Percentiles rank a stretch among this genome's conserved stretches.
Conservation (phyloP, 1,284 basidiomycete genomes). For the Takashimella koratensis region DNA sequence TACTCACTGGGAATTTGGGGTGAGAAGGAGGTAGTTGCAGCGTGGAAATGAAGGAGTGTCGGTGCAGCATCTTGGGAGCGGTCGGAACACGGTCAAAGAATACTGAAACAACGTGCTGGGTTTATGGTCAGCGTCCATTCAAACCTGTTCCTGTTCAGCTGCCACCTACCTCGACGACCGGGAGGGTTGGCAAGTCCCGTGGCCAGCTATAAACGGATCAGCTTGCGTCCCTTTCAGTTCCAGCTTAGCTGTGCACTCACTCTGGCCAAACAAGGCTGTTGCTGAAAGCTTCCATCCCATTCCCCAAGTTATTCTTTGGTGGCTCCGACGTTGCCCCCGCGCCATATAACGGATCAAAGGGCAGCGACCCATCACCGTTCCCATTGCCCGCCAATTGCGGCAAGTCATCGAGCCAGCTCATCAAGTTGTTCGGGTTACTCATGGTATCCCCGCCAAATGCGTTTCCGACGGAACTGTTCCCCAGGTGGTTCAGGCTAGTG, state of each 20-base stretch:
- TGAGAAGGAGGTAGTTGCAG: constrained; percentile 34
- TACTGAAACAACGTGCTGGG: constrained; percentile 30
- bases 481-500: neutral
- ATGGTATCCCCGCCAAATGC: no score
- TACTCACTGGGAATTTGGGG: constrained; percentile 37
- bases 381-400: neutral
- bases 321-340: no score
- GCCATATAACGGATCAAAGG: no score
- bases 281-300: neutral
- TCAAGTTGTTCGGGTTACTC: no score
- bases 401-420: neutral
- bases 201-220: constrained; percentile 28
- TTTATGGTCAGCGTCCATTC: no score
- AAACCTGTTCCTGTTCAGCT: no score
- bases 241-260: constrained; percentile 25
- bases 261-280: constrained; percentile 27
- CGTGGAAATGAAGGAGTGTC: constrained; percentile 20
- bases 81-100: constrained; percentile 42
- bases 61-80: constrained; percentile 37
- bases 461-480: neutral
- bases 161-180: constrained; percentile 31
- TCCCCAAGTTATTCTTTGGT: no score
- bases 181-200: constrained; percentile 29
- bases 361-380: no score
- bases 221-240: neutral